Percentiles rank a stretch among this genome's conserved stretches.
phyloP scores from a whole-genome alignment of 108 stramenopile species.

The Skeletonema menzelii region DNA sequence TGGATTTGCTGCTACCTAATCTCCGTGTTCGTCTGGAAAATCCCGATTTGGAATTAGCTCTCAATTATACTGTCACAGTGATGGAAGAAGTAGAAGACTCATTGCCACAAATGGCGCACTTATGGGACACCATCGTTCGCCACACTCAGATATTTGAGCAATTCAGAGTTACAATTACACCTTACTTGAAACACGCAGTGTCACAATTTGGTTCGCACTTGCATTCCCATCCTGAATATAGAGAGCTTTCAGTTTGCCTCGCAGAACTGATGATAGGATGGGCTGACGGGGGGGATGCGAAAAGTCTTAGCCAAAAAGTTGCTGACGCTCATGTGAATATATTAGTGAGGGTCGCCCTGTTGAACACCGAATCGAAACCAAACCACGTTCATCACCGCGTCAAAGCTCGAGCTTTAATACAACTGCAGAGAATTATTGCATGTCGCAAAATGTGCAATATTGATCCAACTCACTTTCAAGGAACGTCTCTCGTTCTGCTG shows the following conservation, averaged over 20 bases:
- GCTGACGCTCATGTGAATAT: slow-evolving; percentile 81
- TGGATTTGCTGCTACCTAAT: slow-evolving; percentile 87
- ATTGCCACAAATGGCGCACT: slow-evolving; percentile 87
- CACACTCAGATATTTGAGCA: slow-evolving; percentile 69
- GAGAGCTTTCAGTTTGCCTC: slow-evolving; percentile 70
- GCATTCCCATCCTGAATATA: slow-evolving; percentile 65
- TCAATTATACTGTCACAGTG: slow-evolving; percentile 85
- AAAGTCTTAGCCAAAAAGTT: slow-evolving; percentile 22
- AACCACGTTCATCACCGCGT: slow-evolving; percentile 22
- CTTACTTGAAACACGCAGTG: slow-evolving; percentile 86
- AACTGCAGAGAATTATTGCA: slow-evolving; percentile 36
- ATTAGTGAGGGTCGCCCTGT: slow-evolving; percentile 71
- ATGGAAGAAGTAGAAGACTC: slow-evolving; percentile 93
- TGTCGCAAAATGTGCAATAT: slow-evolving; percentile 42
- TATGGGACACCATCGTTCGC: slow-evolving; percentile 83
- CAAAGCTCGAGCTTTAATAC: slow-evolving; percentile 13
- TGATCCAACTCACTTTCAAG: slow-evolving; percentile 42
- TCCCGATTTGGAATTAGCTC: slow-evolving; percentile 62
- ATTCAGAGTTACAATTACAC: slow-evolving; percentile 66
- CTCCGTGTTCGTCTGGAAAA: slow-evolving; percentile 59
- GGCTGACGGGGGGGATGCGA: slow-evolving; percentile 48
- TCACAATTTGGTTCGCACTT: slow-evolving; percentile 80
- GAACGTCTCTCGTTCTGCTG: slow-evolving; percentile 24
- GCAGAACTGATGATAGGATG: slow-evolving; percentile 86
- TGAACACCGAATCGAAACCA: slow-evolving; percentile 74